phyloP scores from a whole-genome alignment of 352 stramenopile genomes.

The Phytophthora brassicae region DNA sequence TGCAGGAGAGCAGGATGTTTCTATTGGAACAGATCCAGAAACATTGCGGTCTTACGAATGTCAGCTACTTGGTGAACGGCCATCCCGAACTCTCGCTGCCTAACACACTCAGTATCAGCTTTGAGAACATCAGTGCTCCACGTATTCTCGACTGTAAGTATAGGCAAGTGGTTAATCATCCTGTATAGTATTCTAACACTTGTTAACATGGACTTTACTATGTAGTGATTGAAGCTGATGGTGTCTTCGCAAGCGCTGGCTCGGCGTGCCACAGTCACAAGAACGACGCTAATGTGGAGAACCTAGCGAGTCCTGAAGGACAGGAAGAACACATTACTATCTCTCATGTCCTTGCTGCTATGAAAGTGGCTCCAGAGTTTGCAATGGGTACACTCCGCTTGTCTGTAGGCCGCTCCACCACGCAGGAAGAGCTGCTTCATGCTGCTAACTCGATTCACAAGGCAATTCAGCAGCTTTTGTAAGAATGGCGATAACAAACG shows the following conservation, averaged over 20 bases:
- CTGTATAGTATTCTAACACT: background rate
- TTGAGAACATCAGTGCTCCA: conserved; percentile 84
- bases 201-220: background rate
- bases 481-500: background rate
- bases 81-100: conserved; percentile 84
- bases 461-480: conserved; percentile 44
- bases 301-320: conserved; percentile 11
- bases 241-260: conserved; percentile 91
- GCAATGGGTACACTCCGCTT: conserved; percentile 94
- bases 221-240: conserved; percentile 73
- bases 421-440: conserved; percentile 79
- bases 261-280: conserved; percentile 93
- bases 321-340: conserved; percentile 56
- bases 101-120: conserved; percentile 97
- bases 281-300: conserved; percentile 25
- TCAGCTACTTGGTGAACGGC: conserved; percentile 85
- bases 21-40: conserved; percentile 58
- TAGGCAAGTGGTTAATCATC: background rate
- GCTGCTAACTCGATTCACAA: conserved; percentile 85
- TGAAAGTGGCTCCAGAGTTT: conserved; percentile 88
- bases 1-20: conserved; percentile 63
- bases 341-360: conserved; percentile 92
- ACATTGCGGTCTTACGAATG: conserved; percentile 39
- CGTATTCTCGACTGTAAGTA: conserved; percentile 79
- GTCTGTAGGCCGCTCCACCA: conserved; percentile 92